Evolutionary conservation across 2,329 filamentous ascomycete species (phyloP), one percentile per base, ranked within the genome.

Genomic region (Scleromitrula shiraiana): DNA sequence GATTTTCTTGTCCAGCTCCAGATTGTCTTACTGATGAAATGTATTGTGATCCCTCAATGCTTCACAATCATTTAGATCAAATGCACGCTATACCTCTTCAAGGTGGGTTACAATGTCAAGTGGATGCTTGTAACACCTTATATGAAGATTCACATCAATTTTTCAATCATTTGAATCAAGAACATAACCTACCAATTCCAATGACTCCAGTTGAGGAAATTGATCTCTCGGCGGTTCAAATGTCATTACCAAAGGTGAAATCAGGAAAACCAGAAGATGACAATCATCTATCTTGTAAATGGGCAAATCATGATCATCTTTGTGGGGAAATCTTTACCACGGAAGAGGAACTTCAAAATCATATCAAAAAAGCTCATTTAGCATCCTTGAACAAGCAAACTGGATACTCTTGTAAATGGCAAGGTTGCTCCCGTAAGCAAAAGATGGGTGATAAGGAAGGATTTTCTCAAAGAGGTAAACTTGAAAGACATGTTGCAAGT

Each of bases 401-500:
- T 12, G 75, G 75, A 2, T 79, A 75, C 50, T 60, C 65, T n/a
- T 81, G 77, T 56, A 66, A 65, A 33, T 83, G 80, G 80, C 63
- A 69, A 12, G 70, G 68, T 35, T 84, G 80, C 61, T 67, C 66
- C 27, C 73, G 78, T 29, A 53, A 54, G 14, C 41, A 49, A 7
- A 62, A 57, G 39, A 50, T 54, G 17, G 54, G 51, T 9, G 44
- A 50, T 9, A 66, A 72, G 29, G 68, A 68, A 4, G 71, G 73
- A 14, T 82, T 82, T 53, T 70, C 69, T 2, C 77, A 80, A 56
- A 71, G 76, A 56, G 79, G 77, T 60, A 83, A 84, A 59, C 68
- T 83, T 15, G 78, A 82, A 54, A 69, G 80, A 37, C 80, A 84
- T 57, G 72, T 83, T 63, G 78, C 82, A 55, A 78, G 75, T 2